Evolutionary conservation across 1,284 basidiomycete genomes (phyloP).

Genomic region (Tilletia setariae): DNA sequence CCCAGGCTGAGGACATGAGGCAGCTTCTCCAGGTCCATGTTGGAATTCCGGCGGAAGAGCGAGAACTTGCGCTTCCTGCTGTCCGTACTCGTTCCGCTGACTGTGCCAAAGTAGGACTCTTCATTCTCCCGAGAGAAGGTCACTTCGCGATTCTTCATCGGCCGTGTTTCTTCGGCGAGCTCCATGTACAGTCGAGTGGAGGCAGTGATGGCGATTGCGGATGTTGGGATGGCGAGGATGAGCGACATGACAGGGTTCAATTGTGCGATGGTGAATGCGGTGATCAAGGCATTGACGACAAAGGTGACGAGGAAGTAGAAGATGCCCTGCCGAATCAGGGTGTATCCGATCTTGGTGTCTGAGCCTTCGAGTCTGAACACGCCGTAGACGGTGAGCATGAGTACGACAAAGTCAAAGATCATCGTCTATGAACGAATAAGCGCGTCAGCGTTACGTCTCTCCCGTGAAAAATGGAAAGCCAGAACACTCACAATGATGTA

Average conservation of each 20-base stretch:
- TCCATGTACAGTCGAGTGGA: slow-evolving; percentile 37
- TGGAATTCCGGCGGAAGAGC: neutral
- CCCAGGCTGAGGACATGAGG: neutral
- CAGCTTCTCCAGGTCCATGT: neutral
- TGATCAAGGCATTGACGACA: slow-evolving; percentile 32
- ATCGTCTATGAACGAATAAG: slow-evolving; percentile 19
- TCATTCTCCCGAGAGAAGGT: slow-evolving; percentile 11
- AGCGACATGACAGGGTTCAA: slow-evolving; percentile 40
- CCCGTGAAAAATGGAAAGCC: neutral
- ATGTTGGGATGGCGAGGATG: slow-evolving; percentile 32
- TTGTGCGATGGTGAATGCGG: slow-evolving; percentile 31
- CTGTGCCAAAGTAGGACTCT: slow-evolving; percentile 10
- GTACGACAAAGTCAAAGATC: slow-evolving; percentile 30
- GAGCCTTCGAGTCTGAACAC: slow-evolving; percentile 30
- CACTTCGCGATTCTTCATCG: slow-evolving; percentile 12
- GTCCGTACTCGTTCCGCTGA: neutral
- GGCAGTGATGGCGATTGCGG: slow-evolving; percentile 33
- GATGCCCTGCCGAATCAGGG: slow-evolving; percentile 37
- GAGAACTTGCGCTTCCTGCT: neutral
- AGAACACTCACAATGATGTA: slow-evolving; percentile 22
- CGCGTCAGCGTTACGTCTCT: neutral
- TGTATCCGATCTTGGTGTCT: slow-evolving; percentile 30
- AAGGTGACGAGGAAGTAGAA: slow-evolving; percentile 39
- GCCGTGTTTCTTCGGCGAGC: slow-evolving; percentile 32
- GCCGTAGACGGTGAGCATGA: slow-evolving; percentile 36